Evolutionary conservation across 495 filamentous ascomycete genomes (phyloP).

Genomic region (Parachaetomium inaequale): DNA sequence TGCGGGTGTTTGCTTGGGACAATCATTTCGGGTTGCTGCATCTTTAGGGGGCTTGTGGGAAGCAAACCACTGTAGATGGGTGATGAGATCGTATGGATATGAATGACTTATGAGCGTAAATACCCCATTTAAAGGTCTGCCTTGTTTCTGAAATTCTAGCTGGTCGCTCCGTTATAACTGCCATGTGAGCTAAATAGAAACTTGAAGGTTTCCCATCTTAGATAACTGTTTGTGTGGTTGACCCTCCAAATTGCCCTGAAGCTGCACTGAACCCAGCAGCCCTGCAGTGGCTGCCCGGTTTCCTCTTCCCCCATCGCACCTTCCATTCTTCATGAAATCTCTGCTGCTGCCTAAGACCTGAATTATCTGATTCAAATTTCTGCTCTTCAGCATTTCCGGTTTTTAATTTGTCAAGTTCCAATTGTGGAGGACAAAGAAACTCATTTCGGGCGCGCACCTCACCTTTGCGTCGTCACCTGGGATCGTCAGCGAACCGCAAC

Average conservation of each 20-base stretch:
- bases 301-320: neutral
- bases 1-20: neutral
- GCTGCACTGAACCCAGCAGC: no score
- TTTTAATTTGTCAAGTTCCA: no score
- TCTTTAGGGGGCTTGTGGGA: neutral
- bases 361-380: neutral
- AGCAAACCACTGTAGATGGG: neutral
- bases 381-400: neutral
- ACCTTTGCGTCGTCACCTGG: neutral
- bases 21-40: neutral
- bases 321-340: neutral
- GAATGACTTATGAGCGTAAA: neutral
- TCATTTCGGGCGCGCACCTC: neutral
- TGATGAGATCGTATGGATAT: neutral
- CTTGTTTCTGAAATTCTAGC: neutral
- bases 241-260: no score
- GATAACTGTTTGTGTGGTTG: no score
- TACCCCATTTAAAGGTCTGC: neutral
- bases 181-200: no score
- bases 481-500: neutral
- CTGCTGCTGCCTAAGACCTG: slow-evolving; percentile 3
- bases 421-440: neutral
- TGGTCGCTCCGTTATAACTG: no score
- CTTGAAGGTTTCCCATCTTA: no score
- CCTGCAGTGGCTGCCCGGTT: no score